phyloP scores from a whole-genome alignment of 2,329 filamentous ascomycete species.

The Exophiala aquamarina region DNA sequence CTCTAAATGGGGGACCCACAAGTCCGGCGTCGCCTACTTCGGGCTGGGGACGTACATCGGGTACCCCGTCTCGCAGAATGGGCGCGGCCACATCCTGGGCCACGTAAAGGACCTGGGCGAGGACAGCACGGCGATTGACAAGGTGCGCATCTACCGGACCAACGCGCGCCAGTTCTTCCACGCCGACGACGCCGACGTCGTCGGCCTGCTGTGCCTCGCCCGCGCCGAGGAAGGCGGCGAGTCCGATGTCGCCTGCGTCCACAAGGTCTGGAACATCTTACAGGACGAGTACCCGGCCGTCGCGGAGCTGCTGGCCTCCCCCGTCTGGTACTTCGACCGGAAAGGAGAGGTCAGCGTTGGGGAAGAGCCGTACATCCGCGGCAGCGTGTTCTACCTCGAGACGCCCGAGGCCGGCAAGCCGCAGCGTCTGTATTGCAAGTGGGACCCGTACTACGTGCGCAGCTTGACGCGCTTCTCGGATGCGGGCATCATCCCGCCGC shows the following conservation, averaged over 20 bases:
- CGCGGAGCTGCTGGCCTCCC: slow-evolving; percentile 69
- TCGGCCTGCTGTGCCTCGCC: slow-evolving; percentile 78
- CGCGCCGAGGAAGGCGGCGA: slow-evolving; percentile 80
- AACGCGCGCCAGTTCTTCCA: slow-evolving; percentile 85
- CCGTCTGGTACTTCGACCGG: slow-evolving; percentile 89
- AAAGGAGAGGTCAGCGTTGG: slow-evolving; percentile 79
- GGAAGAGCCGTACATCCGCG: slow-evolving; percentile 71
- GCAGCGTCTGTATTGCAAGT: slow-evolving; percentile 73
- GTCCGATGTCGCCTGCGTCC: slow-evolving; percentile 75
- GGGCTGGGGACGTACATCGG: slow-evolving; percentile 81
- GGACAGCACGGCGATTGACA: slow-evolving; percentile 76
- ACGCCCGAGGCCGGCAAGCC: slow-evolving; percentile 41
- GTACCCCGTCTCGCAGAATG: slow-evolving; percentile 86
- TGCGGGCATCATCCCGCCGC: slow-evolving; percentile 67
- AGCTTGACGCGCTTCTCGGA: slow-evolving; percentile 74
- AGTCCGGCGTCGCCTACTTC: slow-evolving; percentile 87
- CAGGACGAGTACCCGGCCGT: slow-evolving; percentile 75
- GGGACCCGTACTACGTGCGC: slow-evolving; percentile 85
- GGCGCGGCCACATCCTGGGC: slow-evolving; percentile 78
- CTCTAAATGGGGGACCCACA: slow-evolving; percentile 70
- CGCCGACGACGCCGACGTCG: slow-evolving; percentile 77
- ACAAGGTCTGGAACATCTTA: slow-evolving; percentile 79
- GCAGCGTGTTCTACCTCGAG: slow-evolving; percentile 75
- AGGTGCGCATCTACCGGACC: slow-evolving; percentile 86
- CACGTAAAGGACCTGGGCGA: slow-evolving; percentile 89